These are phyloP conservation scores for Acacia confusa DNA, from an alignment of 306 rosid genomes.

Conservation along the genomic window DNA sequence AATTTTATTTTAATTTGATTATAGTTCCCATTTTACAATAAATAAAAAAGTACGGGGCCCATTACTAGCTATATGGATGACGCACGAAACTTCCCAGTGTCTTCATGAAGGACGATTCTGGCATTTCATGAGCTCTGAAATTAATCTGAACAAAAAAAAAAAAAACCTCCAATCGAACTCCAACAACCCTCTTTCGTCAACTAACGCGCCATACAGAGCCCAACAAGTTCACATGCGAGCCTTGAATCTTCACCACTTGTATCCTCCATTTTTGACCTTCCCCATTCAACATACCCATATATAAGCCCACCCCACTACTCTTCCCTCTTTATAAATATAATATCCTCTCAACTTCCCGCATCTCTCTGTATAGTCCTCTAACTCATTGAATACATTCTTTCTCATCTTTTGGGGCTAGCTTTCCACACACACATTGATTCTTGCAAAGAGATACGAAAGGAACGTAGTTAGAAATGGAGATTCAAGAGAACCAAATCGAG, in stretches of 20 bases:
- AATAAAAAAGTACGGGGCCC: neutral
- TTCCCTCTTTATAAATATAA: neutral
- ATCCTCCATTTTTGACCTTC: conserved; percentile 14
- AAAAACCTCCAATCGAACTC: conserved; percentile 20
- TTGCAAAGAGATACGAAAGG: neutral
- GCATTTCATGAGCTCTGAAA: neutral
- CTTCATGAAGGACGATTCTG: neutral
- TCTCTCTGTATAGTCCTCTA: neutral
- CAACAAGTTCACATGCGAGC: conserved; percentile 51
- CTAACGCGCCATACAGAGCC: conserved; percentile 29
- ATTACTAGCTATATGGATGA: neutral
- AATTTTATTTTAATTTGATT: neutral
- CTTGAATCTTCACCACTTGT: conserved; percentile 31
- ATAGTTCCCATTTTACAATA: neutral
- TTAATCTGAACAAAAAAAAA: neutral
- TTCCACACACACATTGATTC: neutral
- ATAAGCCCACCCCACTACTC: neutral
- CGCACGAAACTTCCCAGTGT: neutral
- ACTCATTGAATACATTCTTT: neutral
- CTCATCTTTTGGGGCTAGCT: neutral
- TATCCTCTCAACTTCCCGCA: neutral
- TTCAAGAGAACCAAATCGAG: conserved; percentile 55
- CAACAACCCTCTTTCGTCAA: conserved; percentile 38
- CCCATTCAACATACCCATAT: conserved; percentile 23
- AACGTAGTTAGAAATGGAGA: conserved; percentile 45